These are phyloP conservation scores for Castanospermum australe DNA, from an alignment of 306 rosid genomes.

Conservation along the genomic window DNA sequence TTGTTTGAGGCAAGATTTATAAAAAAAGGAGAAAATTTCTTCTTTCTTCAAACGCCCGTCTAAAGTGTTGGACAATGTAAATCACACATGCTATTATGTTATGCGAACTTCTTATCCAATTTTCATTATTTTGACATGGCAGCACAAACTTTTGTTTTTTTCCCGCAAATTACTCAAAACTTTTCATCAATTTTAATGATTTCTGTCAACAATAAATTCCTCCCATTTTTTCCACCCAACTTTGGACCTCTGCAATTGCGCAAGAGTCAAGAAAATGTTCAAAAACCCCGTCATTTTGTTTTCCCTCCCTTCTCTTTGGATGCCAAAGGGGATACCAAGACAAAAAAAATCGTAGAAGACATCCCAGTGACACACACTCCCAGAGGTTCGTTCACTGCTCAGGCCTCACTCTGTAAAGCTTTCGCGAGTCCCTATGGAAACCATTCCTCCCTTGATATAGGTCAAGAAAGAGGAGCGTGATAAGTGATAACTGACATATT, in stretches of 20 bases:
- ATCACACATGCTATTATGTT: too few relatives aligned
- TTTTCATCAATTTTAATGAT: neutral
- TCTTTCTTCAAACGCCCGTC: too few relatives aligned
- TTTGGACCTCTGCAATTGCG: neutral
- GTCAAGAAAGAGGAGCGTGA: constrained; percentile 32
- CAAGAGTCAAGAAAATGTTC: neutral
- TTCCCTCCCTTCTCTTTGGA: constrained; percentile 1
- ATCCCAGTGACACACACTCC: constrained; percentile 11
- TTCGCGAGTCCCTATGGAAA: constrained; percentile 41
- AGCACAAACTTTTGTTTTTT: too few relatives aligned
- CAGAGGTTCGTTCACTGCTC: constrained; percentile 14
- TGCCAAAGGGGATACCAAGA: neutral
- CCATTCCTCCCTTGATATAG: constrained; percentile 27
- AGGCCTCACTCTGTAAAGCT: neutral
- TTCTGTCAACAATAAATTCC: neutral
- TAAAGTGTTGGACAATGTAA: too few relatives aligned
- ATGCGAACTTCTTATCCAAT: neutral
- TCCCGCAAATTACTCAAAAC: neutral
- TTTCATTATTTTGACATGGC: too few relatives aligned
- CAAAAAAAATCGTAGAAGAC: constrained; percentile 13
- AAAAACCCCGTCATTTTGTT: neutral
- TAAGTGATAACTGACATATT: neutral
- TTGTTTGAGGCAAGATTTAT: too few relatives aligned
- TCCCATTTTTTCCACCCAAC: neutral
- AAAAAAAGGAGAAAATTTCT: too few relatives aligned